These are phyloP conservation scores for Eucalyptus marginata DNA, from an alignment of 345 rosid genomes.

Conservation along the genomic window DNA sequence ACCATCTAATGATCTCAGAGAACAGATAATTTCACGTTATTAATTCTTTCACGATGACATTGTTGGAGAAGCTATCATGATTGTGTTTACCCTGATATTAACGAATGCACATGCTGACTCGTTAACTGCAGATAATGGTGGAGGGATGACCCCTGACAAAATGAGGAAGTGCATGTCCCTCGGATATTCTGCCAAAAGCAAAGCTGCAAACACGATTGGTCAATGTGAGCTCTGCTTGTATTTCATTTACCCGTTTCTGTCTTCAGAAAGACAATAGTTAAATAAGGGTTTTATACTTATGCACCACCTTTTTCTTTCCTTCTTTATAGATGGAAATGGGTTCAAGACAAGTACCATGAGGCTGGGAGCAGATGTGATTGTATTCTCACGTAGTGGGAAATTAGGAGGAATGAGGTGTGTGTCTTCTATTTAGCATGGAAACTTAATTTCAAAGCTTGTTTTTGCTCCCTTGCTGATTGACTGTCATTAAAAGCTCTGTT, in stretches of 20 bases:
- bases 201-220: constrained; percentile 57
- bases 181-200: constrained; percentile 76
- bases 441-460: background rate
- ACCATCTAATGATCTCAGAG: background rate
- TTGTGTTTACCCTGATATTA: background rate
- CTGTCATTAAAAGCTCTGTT: background rate
- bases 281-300: background rate
- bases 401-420: constrained; percentile 28
- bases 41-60: background rate
- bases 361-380: constrained; percentile 84
- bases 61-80: background rate
- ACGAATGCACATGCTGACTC: background rate
- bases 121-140: constrained; percentile 56
- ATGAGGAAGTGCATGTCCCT: constrained; percentile 77
- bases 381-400: constrained; percentile 46
- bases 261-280: background rate
- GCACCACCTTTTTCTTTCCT: background rate
- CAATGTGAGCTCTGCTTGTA: constrained; percentile 38
- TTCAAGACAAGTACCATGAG: constrained; percentile 87
- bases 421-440: background rate
- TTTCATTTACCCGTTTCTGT: background rate
- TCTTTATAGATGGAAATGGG: constrained; percentile 67
- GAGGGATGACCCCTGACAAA: constrained; percentile 63
- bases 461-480: background rate
- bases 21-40: background rate